A percentile compares a stretch with the other conserved stretches of the same genome.
phyloP scores from a whole-genome alignment of 2,329 filamentous ascomycete genomes.

The Coniochaeta sp. region DNA sequence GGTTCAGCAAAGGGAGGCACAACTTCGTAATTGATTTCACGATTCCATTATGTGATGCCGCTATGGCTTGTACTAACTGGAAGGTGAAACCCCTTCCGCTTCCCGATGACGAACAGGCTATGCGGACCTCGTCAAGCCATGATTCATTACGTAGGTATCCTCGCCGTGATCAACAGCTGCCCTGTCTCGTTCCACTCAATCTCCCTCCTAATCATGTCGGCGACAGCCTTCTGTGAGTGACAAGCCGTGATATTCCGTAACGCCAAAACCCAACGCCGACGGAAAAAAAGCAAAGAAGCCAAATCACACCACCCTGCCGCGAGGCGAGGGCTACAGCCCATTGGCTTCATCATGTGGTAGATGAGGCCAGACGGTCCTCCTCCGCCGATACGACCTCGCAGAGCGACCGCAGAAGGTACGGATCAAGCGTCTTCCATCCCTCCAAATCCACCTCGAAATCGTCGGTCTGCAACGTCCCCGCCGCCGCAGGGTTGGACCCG shows the following conservation, averaged over 20 bases:
- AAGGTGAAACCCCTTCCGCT: neutral
- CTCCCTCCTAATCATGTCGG: constrained; percentile 99
- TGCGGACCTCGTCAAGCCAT: neutral
- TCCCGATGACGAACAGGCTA: neutral
- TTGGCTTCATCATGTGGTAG: neutral
- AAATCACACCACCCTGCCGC: neutral
- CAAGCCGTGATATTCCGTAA: neutral
- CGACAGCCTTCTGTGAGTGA: constrained; percentile 72
- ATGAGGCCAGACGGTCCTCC: constrained; percentile 13
- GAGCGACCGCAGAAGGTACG: constrained; percentile 28
- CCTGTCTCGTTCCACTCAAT: constrained; percentile 99
- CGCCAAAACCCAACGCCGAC: neutral
- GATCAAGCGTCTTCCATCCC: constrained; percentile 16
- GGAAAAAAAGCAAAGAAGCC: neutral
- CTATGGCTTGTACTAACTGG: neutral
- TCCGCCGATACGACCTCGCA: constrained; percentile 35
- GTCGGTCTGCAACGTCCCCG: constrained; percentile 6
- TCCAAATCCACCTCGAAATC: neutral
- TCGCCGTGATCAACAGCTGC: constrained; percentile 75
- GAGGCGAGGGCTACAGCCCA: neutral
- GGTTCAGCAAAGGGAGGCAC: too few species aligned
- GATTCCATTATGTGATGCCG: neutral
- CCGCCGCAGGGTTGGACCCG: constrained; percentile 6
- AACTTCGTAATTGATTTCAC: neutral
- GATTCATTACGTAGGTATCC: neutral